phyloP scores from a whole-genome alignment of 2,329 filamentous ascomycete genomes.

The Paraconiothyrium brasiliense region DNA sequence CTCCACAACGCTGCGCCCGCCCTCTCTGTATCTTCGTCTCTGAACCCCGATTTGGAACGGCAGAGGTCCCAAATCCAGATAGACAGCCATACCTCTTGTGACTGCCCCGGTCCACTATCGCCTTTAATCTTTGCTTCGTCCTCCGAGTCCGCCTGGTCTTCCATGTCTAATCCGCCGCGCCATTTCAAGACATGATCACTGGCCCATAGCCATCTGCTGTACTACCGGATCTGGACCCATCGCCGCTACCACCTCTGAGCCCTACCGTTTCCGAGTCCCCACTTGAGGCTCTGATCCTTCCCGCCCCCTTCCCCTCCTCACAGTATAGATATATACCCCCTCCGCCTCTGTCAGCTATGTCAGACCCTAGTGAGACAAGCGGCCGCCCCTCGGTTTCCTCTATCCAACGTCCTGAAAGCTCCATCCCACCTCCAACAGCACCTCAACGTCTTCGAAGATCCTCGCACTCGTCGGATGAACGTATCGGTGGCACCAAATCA shows the following conservation, averaged over 20 bases:
- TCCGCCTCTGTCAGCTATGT: conserved; percentile 42
- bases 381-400: conserved; percentile 41
- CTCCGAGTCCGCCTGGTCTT: conserved; percentile 40
- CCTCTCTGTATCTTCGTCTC: conserved; percentile 33
- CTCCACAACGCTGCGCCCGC: conserved; percentile 44
- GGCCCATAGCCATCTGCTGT: conserved; percentile 43
- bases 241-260: conserved; percentile 33
- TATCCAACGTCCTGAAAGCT: conserved; percentile 35
- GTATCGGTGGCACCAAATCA: conserved; percentile 31
- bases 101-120: conserved; percentile 36
- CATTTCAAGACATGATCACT: conserved; percentile 42
- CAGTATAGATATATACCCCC: conserved; percentile 47
- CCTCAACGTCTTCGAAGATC: conserved; percentile 32
- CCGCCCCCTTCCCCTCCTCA: conserved; percentile 34
- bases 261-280: conserved; percentile 35
- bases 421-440: conserved; percentile 23
- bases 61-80: conserved; percentile 37
- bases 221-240: conserved; percentile 44
- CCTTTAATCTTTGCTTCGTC: conserved; percentile 42
- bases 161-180: conserved; percentile 37
- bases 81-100: conserved; percentile 34
- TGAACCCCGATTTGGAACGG: conserved; percentile 48
- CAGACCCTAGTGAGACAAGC: conserved; percentile 43
- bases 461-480: conserved; percentile 42
- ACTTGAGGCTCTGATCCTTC: conserved; percentile 45